A percentile compares a stretch with the other conserved stretches of the same genome.
phyloP scores from a whole-genome alignment of 2,329 filamentous ascomycete species.

The Pseudocercospora vitis region DNA sequence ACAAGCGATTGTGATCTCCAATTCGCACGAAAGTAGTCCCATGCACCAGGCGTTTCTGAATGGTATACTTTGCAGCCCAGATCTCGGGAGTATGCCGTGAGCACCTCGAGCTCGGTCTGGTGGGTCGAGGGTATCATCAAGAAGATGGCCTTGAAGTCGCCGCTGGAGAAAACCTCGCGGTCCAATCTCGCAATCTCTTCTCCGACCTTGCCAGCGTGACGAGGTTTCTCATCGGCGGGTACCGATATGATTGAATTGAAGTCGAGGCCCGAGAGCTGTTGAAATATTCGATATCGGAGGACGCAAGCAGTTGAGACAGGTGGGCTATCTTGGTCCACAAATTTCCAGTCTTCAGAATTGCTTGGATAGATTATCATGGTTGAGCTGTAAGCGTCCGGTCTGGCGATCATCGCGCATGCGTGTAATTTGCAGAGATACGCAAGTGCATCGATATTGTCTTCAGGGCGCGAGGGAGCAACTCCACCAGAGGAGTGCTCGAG shows the following conservation, averaged over 20 bases:
- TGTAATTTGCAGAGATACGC: constrained; percentile 29
- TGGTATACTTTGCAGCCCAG: constrained; percentile 28
- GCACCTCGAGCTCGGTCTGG: constrained; percentile 25
- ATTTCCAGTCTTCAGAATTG: constrained; percentile 31
- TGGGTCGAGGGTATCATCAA: constrained; percentile 30
- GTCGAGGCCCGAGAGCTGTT: constrained; percentile 6
- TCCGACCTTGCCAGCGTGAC: constrained; percentile 1
- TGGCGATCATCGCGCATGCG: constrained; percentile 24
- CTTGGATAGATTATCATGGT: constrained; percentile 32
- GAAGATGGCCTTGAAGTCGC: constrained; percentile 25
- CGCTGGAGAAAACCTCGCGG: constrained; percentile 8
- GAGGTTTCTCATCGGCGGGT: background rate
- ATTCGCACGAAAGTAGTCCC: constrained; percentile 30
- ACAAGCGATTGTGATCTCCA: constrained; percentile 24
- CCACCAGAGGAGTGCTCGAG: constrained; percentile 12
- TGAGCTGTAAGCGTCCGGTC: constrained; percentile 15
- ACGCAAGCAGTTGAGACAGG: constrained; percentile 7
- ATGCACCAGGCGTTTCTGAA: constrained; percentile 28
- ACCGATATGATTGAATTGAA: background rate
- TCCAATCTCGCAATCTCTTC: constrained; percentile 18
- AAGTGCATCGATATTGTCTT: constrained; percentile 12
- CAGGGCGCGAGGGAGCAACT: constrained; percentile 1
- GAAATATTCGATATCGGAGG: constrained; percentile 21
- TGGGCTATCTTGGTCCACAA: constrained; percentile 20
- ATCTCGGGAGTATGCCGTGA: constrained; percentile 24